Percentiles rank a stretch among this genome's conserved stretches.
phyloP scores from a whole-genome alignment of 108 stramenopile species.

The Poteriospumella lacustris region DNA sequence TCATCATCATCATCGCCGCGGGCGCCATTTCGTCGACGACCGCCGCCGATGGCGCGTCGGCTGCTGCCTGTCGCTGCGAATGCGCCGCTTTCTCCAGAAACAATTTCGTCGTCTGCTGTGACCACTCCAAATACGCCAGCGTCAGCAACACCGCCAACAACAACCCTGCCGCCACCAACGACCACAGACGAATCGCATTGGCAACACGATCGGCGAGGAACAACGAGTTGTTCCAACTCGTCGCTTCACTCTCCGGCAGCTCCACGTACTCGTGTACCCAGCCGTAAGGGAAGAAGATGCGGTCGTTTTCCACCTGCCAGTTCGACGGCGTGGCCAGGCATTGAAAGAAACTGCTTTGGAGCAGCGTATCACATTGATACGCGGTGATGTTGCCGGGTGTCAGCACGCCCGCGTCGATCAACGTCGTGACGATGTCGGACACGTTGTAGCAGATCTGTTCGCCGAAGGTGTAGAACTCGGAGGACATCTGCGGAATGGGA shows the following conservation, averaged over 20 bases:
- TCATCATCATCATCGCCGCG: too few relatives aligned
- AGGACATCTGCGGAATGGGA: background rate
- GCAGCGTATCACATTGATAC: background rate
- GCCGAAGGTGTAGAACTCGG: background rate
- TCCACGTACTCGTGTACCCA: background rate
- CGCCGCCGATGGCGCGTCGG: too few relatives aligned
- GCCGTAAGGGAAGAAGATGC: conserved; percentile 11
- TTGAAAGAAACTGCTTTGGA: background rate
- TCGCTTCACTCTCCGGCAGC: conserved; percentile 5
- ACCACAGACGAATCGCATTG: background rate
- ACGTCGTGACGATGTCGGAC: too few relatives aligned
- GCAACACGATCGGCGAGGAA: conserved; percentile 14
- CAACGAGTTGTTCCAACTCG: background rate
- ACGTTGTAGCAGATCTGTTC: too few relatives aligned
- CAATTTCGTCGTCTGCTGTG: too few relatives aligned
- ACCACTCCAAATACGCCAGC: too few relatives aligned
- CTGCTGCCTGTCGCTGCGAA: too few relatives aligned
- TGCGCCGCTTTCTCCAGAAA: too few relatives aligned
- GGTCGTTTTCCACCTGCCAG: background rate
- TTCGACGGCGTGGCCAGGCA: conserved; percentile 11
- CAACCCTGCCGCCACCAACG: conserved; percentile 21
- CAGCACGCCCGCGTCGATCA: background rate
- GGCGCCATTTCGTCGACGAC: too few relatives aligned
- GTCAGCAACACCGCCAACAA: too few relatives aligned
- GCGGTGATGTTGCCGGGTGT: background rate